These are phyloP conservation scores for Fusarium acutatum DNA, from an alignment of 2,329 filamentous ascomycete genomes.

Conservation along the genomic window DNA sequence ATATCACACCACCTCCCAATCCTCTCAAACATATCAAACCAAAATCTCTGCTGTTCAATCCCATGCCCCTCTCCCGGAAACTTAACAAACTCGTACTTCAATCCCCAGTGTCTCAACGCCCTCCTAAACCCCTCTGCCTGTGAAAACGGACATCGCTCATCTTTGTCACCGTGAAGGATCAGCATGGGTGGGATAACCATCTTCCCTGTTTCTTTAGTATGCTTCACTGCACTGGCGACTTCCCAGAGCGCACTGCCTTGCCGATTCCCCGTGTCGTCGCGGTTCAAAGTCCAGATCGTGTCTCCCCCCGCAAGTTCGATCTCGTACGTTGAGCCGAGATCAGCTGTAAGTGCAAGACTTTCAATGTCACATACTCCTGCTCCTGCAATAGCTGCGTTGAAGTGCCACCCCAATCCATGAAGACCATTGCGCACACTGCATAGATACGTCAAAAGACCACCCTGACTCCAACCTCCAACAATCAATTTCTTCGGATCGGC, in stretches of 20 bases:
- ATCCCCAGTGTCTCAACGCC: background rate
- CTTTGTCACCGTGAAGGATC: conserved; percentile 23
- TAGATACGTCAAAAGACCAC: conserved; percentile 50
- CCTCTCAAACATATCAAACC: conserved; percentile 31
- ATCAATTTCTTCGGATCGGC: conserved; percentile 45
- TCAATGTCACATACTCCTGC: conserved; percentile 50
- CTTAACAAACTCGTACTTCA: conserved; percentile 22
- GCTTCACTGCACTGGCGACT: background rate
- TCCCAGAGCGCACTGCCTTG: conserved; percentile 31
- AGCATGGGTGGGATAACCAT: conserved; percentile 12
- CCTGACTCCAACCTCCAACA: conserved; percentile 50
- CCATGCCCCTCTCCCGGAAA: conserved; percentile 11
- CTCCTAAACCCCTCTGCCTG: conserved; percentile 18
- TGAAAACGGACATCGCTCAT: conserved; percentile 24
- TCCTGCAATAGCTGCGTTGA: conserved; percentile 47
- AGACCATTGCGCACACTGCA: conserved; percentile 47
- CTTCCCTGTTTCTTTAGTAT: background rate
- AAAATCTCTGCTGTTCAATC: conserved; percentile 12
- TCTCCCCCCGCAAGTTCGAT: conserved; percentile 14
- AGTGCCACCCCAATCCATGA: conserved; percentile 46
- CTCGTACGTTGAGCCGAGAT: conserved; percentile 21
- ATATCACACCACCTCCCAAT: conserved; percentile 13
- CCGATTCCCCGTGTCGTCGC: conserved; percentile 11
- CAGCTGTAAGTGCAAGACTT: conserved; percentile 45
- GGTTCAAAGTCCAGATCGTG: conserved; percentile 1